Conservation (phyloP, 306 rosid genomes). For the Luffa aegyptiaca region DNA sequence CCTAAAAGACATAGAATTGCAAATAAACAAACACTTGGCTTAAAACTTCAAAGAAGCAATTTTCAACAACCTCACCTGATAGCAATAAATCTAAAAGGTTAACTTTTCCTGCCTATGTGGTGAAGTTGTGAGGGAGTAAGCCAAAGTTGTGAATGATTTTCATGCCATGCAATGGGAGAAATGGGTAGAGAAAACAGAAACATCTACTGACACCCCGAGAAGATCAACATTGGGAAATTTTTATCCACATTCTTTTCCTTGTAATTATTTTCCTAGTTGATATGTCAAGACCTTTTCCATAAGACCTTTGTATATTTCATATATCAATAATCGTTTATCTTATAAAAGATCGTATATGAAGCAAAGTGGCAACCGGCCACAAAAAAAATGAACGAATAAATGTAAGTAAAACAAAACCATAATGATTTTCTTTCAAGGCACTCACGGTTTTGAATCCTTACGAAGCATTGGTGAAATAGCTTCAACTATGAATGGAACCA, state of each 20-base stretch:
- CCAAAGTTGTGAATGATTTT: no score
- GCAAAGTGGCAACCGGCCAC: neutral
- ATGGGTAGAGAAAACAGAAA: no score
- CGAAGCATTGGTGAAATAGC: conserved; percentile 84
- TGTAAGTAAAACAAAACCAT: neutral
- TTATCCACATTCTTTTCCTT: neutral
- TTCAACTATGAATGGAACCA: conserved; percentile 81
- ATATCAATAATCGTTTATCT: neutral
- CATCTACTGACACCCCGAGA: neutral
- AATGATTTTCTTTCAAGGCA: conserved; percentile 17
- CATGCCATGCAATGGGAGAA: no score
- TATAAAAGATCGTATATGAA: neutral
- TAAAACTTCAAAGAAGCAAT: no score
- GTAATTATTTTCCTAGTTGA: neutral
- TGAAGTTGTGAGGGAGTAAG: no score
- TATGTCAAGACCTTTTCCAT: neutral
- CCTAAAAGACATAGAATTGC: no score
- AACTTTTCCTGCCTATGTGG: no score
- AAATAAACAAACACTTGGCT: no score
- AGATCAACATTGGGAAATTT: neutral
- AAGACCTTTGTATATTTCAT: neutral
- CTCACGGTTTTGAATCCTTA: conserved; percentile 65
- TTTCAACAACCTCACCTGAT: no score
- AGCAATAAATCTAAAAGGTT: no score
- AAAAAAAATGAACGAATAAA: neutral